A percentile compares a stretch with the other conserved stretches of the same genome.
Conservation (phyloP, 1,139 yeast genomes). For the Geotrichum restrictum region DNA sequence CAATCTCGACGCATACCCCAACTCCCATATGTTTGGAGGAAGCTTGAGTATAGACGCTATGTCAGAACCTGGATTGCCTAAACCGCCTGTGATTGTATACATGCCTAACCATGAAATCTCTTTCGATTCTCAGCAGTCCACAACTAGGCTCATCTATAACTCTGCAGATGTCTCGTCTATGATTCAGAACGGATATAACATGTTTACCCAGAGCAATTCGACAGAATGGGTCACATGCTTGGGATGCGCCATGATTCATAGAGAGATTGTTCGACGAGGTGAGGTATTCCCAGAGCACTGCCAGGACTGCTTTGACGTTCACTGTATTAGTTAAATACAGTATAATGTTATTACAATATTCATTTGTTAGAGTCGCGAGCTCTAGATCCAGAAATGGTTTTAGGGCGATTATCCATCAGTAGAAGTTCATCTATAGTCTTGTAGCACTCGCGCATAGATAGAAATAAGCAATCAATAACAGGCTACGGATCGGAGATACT, state of each 20-base stretch:
- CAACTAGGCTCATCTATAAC: slow-evolving; percentile 45
- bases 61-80: slow-evolving; percentile 8
- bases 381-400: background rate
- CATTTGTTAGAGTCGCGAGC: background rate
- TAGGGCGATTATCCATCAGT: too few species aligned
- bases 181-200: slow-evolving; percentile 53
- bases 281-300: slow-evolving; percentile 62
- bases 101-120: slow-evolving; percentile 52
- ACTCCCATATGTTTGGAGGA: slow-evolving; percentile 35
- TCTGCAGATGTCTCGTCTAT: slow-evolving; percentile 45
- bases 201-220: slow-evolving; percentile 44
- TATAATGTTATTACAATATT: background rate
- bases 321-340: slow-evolving; percentile 48
- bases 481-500: too few species aligned
- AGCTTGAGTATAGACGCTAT: slow-evolving; percentile 8
- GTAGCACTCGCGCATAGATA: too few species aligned
- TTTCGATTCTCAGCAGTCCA: slow-evolving; percentile 47
- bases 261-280: slow-evolving; percentile 64
- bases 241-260: slow-evolving; percentile 73
- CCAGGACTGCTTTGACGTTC: slow-evolving; percentile 56
- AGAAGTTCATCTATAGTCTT: too few species aligned
- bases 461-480: too few species aligned
- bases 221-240: slow-evolving; percentile 69
- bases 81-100: slow-evolving; percentile 52
- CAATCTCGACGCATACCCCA: slow-evolving; percentile 57